phyloP scores from a whole-genome alignment of 306 rosid species.

The Benincasa hispida region DNA sequence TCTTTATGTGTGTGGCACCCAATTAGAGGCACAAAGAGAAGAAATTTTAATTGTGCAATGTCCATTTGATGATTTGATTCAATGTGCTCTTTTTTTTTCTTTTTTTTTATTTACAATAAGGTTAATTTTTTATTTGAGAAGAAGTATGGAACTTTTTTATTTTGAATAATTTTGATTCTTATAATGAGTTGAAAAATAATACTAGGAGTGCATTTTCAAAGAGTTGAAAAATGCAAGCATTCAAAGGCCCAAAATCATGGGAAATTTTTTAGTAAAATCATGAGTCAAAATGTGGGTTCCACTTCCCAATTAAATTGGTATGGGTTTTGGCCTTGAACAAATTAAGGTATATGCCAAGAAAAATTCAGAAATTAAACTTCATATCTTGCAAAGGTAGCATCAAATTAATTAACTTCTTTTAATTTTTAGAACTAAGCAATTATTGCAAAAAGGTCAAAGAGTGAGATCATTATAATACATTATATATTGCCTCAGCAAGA shows the following conservation, averaged over 20 bases:
- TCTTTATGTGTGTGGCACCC: too few relatives aligned
- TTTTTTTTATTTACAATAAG: too few relatives aligned
- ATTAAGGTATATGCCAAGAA: not conserved
- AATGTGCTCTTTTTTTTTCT: too few relatives aligned
- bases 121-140: too few relatives aligned
- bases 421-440: not conserved
- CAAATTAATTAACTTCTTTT: not conserved
- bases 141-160: too few relatives aligned
- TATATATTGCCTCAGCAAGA: not conserved
- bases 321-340: not conserved
- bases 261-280: not conserved
- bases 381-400: not conserved
- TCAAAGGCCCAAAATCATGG: not conserved
- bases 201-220: too few relatives aligned
- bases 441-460: not conserved
- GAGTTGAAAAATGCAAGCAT: not conserved
- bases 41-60: too few relatives aligned
- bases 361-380: not conserved
- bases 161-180: too few relatives aligned
- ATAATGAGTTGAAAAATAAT: too few relatives aligned
- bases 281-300: not conserved
- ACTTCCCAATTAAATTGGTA: not conserved
- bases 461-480: too few relatives aligned
- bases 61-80: too few relatives aligned
- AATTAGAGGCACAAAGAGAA: too few relatives aligned